A percentile compares a stretch with the other conserved stretches of the same genome.
phyloP scores from a whole-genome alignment of 2,329 filamentous ascomycete species.

The Davidsoniella australis region DNA sequence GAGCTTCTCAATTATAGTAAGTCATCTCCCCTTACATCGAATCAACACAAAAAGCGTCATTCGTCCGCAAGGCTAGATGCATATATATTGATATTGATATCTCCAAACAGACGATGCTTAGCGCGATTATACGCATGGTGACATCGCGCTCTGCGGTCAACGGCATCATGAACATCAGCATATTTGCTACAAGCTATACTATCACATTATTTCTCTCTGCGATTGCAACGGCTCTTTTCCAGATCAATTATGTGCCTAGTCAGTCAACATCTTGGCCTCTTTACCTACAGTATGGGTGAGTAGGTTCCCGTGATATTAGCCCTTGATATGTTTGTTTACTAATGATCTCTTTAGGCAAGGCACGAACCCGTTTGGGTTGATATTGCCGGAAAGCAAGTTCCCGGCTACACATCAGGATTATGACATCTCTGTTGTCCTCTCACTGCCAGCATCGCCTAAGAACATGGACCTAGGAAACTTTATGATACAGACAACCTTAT shows the following conservation, averaged over 20 bases:
- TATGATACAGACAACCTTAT: slow-evolving; percentile 57
- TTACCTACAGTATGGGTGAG: slow-evolving; percentile 42
- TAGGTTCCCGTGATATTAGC: slow-evolving; percentile 4
- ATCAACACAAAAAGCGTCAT: not conserved
- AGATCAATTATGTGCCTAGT: slow-evolving; percentile 38
- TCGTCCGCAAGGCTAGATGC: slow-evolving; percentile 20
- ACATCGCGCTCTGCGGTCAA: slow-evolving; percentile 36
- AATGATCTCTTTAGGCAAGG: slow-evolving; percentile 23
- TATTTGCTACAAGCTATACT: slow-evolving; percentile 26
- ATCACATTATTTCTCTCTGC: slow-evolving; percentile 30
- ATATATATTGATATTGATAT: not conserved
- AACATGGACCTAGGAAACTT: slow-evolving; percentile 79
- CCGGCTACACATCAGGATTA: slow-evolving; percentile 63
- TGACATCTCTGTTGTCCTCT: slow-evolving; percentile 60
- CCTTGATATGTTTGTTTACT: not conserved
- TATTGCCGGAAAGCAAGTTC: slow-evolving; percentile 28
- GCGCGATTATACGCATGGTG: slow-evolving; percentile 1
- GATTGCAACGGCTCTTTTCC: slow-evolving; percentile 34
- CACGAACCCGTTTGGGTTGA: slow-evolving; percentile 35
- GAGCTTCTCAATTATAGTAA: no score
- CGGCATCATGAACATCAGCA: slow-evolving; percentile 28
- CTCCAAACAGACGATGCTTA: not conserved
- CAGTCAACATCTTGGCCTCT: slow-evolving; percentile 34
- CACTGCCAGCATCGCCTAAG: slow-evolving; percentile 57
- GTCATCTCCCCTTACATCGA: not conserved